Evolutionary conservation across 1,284 basidiomycete species (phyloP).

Genomic region (Ustilago trichophora): DNA sequence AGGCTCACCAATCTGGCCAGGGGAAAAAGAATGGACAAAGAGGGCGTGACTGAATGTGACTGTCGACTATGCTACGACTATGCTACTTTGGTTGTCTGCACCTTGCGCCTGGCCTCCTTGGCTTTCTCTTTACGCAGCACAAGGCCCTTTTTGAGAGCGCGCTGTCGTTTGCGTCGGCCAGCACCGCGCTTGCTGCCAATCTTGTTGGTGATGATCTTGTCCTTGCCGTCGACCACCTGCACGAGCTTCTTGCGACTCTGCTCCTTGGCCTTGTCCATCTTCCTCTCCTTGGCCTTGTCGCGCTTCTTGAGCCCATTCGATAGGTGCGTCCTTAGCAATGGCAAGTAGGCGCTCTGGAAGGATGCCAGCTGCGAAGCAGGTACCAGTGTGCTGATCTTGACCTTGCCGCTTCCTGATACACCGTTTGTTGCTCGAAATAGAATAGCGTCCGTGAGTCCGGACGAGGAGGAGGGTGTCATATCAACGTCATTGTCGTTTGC

Average conservation of each 20-base stretch:
- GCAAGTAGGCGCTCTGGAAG: conserved; percentile 50
- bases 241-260: conserved; percentile 55
- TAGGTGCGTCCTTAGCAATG: conserved; percentile 53
- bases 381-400: conserved; percentile 55
- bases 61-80: background rate
- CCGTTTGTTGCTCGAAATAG: conserved; percentile 61
- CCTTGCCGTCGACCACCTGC: conserved; percentile 49
- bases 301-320: conserved; percentile 54
- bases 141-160: conserved; percentile 48
- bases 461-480: conserved; percentile 41
- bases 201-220: conserved; percentile 46
- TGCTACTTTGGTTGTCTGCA: conserved; percentile 21
- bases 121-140: conserved; percentile 45
- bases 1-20: background rate
- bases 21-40: background rate
- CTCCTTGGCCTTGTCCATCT: conserved; percentile 54
- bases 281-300: conserved; percentile 64
- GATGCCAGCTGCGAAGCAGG: conserved; percentile 33
- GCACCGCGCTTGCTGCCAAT: conserved; percentile 56
- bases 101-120: conserved; percentile 42
- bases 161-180: conserved; percentile 51
- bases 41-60: background rate
- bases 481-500: conserved; percentile 27
- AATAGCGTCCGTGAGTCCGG: conserved; percentile 23
- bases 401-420: conserved; percentile 32